A percentile compares a stretch with the other conserved stretches of the same genome.
These are phyloP conservation scores for Triadica sebifera DNA, from an alignment of 345 rosid species.

Conservation along the genomic window DNA sequence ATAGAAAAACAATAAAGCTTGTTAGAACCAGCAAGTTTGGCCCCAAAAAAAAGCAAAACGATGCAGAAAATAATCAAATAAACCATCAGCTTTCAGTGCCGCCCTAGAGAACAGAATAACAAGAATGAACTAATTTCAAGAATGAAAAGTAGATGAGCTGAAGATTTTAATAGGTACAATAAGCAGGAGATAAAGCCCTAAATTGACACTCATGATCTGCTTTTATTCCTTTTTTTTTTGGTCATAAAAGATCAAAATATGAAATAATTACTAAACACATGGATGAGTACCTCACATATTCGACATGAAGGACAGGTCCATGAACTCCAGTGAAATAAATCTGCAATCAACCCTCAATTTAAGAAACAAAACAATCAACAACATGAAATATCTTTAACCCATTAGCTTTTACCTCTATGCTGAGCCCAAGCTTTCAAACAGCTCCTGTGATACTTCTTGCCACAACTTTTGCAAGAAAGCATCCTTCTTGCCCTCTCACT, in stretches of 20 bases:
- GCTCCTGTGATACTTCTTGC: slow-evolving; percentile 90
- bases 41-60: not conserved
- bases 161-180: not conserved
- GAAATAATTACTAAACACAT: not conserved
- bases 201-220: not conserved
- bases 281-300: slow-evolving; percentile 70
- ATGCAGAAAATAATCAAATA: not conserved
- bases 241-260: not conserved
- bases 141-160: not conserved
- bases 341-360: slow-evolving; percentile 41
- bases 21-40: slow-evolving; percentile 10
- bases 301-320: slow-evolving; percentile 98
- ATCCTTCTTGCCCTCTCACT: slow-evolving; percentile 84
- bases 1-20: not conserved
- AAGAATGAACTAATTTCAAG: not conserved
- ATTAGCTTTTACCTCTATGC: slow-evolving; percentile 64
- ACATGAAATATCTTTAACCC: slow-evolving; percentile 2
- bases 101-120: not conserved
- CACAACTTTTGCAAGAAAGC: slow-evolving; percentile 84
- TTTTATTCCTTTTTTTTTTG: not conserved
- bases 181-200: slow-evolving; percentile 1
- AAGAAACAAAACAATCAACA: slow-evolving; percentile 25
- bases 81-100: not conserved
- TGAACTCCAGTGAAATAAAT: slow-evolving; percentile 96
- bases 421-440: slow-evolving; percentile 89